Conservation (phyloP, 148 eudicot species). For the Amaranthus palmeri region DNA sequence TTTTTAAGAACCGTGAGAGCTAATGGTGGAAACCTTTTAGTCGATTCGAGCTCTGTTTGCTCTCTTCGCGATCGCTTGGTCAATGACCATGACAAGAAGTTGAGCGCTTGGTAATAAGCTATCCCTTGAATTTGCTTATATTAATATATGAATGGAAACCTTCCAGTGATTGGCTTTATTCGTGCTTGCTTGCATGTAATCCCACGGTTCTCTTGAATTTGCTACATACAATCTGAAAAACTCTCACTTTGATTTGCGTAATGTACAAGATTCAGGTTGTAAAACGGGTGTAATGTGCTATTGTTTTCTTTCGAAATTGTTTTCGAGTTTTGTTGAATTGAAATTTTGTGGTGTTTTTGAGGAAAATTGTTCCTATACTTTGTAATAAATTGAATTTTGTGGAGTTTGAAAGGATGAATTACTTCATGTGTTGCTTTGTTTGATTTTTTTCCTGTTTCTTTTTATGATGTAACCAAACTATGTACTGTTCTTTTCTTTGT, state of each 20-base stretch:
- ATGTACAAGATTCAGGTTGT: not conserved
- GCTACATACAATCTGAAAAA: not conserved
- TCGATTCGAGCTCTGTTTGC: conserved; percentile 24
- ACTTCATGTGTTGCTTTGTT: not conserved
- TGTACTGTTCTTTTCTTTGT: too few species aligned
- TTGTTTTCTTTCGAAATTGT: not conserved
- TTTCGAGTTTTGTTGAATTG: too few species aligned
- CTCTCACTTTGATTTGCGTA: not conserved
- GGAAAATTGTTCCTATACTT: not conserved
- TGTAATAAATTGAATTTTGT: not conserved
- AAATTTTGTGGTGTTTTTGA: too few species aligned
- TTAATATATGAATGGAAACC: not conserved
- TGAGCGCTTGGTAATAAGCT: not conserved
- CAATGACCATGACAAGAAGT: not conserved
- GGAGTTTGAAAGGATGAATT: not conserved
- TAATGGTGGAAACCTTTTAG: conserved; percentile 39
- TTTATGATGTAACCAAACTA: not conserved
- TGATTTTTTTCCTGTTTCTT: not conserved
- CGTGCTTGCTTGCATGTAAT: not conserved
- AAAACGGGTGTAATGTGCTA: conserved; percentile 5
- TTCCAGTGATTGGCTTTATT: not conserved
- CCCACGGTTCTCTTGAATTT: too few species aligned
- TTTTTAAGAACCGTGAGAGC: conserved; percentile 45
- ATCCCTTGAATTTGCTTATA: not conserved
- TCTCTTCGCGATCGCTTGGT: conserved; percentile 5